Base-by-base conservation (phyloP, 2,329 filamentous ascomycete genomes). In the Cytospora piceicola region DNA sequence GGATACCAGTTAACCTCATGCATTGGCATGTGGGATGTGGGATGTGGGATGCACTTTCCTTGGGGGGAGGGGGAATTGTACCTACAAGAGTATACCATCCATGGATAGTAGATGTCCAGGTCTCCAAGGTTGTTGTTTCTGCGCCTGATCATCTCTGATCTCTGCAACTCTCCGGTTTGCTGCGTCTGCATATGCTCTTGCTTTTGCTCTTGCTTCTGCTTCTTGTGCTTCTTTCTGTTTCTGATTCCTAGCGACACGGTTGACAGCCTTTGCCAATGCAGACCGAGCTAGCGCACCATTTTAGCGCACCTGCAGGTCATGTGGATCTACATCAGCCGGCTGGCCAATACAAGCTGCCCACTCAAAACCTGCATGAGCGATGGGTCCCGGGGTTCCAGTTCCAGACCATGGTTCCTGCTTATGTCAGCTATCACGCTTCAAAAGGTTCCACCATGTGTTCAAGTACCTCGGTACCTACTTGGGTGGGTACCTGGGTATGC, bases 181-280 rank as follows among this genome's bases (percentile, higher is more conserved):
- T 49, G 46, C n/a, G 3, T 12, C n/a, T 24, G 9, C 11, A 1
- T 24, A 4, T 46, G 46, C n/a, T 14, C 1, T n/a, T 49, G 42
- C 42, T 49, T 49, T 22, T 49, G 46, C 46, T 24, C 12, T n/a
- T 49, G 42, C 42, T n/a, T n/a, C 42, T 24, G 9, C 42, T 24
- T 22, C n/a, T n/a, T n/a, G n/a, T 49, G 42, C 42, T n/a, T n/a
- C 42, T 24, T 24, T 22, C 42, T 22, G 20, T 12, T 12, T 49
- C 22, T 14, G 7, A n/a, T 2, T 49, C n/a, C 46, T 49, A n/a
- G 46, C 46, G 61, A 46, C 30, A 57, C 39, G 61, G 36, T 57
- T 51, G 53, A 57, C 61, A 57, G 30, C 42, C 57, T 54, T 63
- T 63, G 53, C 53, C 46, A 49, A 63, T 63, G 61, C 42, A 49